A percentile compares a stretch with the other conserved stretches of the same genome.
phyloP scores from a whole-genome alignment of 2,329 filamentous ascomycete genomes.

The Teratosphaeria destructans region DNA sequence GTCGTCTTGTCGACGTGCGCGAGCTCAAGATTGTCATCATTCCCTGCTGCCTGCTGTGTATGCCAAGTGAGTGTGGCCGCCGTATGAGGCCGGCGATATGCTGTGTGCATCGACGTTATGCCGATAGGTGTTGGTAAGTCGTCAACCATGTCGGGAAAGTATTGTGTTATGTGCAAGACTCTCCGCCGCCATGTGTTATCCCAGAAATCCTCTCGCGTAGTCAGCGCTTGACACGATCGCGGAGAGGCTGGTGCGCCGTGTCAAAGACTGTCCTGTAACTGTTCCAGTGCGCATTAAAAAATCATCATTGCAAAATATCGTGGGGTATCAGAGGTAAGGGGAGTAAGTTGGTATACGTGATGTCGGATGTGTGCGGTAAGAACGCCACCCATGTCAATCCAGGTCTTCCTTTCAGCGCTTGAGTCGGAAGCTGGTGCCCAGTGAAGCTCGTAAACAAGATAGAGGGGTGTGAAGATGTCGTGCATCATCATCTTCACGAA shows the following conservation, averaged over 20 bases:
- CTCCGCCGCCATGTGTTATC: slow-evolving; percentile 19
- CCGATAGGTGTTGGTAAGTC: background rate
- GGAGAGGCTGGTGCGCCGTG: slow-evolving; percentile 27
- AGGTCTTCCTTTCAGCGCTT: slow-evolving; percentile 27
- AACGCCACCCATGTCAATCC: slow-evolving; percentile 23
- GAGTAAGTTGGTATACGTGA: background rate
- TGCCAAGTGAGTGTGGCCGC: background rate
- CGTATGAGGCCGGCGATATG: background rate
- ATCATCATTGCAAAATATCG: background rate
- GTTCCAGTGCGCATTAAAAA: background rate
- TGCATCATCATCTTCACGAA: background rate
- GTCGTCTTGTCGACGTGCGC: slow-evolving; percentile 3
- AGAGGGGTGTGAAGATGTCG: background rate
- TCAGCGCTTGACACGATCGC: slow-evolving; percentile 26
- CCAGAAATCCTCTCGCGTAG: slow-evolving; percentile 20
- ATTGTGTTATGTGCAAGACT: background rate
- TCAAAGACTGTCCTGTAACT: slow-evolving; percentile 7
- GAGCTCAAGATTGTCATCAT: slow-evolving; percentile 26
- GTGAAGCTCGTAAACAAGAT: slow-evolving; percentile 16
- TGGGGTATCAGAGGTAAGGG: slow-evolving; percentile 2
- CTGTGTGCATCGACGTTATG: background rate
- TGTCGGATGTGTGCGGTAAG: slow-evolving; percentile 5
- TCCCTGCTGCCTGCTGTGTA: background rate
- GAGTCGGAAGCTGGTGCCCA: slow-evolving; percentile 25
- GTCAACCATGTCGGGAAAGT: slow-evolving; percentile 3